A percentile compares a stretch with the other conserved stretches of the same genome.
These are phyloP conservation scores for Mycena belliarum DNA, from an alignment of 768 basidiomycete genomes.

Conservation along the genomic window DNA sequence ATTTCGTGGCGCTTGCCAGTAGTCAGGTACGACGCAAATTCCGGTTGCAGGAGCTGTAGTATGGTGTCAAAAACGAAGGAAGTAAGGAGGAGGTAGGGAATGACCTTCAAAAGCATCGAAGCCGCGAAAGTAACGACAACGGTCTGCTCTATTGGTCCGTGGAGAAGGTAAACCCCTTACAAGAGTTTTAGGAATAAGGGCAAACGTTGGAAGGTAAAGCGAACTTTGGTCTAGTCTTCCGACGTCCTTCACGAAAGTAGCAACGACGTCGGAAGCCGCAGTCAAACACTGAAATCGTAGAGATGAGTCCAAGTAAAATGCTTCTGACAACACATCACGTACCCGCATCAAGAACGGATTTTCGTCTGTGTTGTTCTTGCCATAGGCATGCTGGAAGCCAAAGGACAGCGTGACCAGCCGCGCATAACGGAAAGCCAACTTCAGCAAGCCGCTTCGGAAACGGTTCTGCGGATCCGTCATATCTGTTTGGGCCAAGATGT, in stretches of 20 bases:
- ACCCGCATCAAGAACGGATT: constrained; percentile 69
- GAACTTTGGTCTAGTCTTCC: constrained; percentile 57
- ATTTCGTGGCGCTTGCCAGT: constrained; percentile 62
- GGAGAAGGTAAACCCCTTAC: constrained; percentile 58
- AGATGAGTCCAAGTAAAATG: neutral
- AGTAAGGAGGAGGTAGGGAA: constrained; percentile 8
- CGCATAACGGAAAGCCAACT: constrained; percentile 65
- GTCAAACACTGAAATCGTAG: constrained; percentile 54
- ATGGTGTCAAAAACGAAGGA: neutral
- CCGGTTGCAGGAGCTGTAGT: constrained; percentile 71
- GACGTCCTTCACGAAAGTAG: constrained; percentile 58
- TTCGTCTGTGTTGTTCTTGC: constrained; percentile 60
- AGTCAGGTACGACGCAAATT: constrained; percentile 62
- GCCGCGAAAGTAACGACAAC: constrained; percentile 81
- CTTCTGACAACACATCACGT: constrained; percentile 26
- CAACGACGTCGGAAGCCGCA: constrained; percentile 69
- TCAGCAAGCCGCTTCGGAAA: constrained; percentile 64
- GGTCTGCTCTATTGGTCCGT: constrained; percentile 78
- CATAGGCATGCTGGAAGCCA: constrained; percentile 75
- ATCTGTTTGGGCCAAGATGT: constrained; percentile 50
- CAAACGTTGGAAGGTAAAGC: neutral
- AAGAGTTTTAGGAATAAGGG: constrained; percentile 11
- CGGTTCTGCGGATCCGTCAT: constrained; percentile 51
- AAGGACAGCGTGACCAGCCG: constrained; percentile 74
- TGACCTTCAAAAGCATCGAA: constrained; percentile 80